Base-by-base conservation (phyloP, 1,284 basidiomycete species). In the Tremellales sp. region DNA sequence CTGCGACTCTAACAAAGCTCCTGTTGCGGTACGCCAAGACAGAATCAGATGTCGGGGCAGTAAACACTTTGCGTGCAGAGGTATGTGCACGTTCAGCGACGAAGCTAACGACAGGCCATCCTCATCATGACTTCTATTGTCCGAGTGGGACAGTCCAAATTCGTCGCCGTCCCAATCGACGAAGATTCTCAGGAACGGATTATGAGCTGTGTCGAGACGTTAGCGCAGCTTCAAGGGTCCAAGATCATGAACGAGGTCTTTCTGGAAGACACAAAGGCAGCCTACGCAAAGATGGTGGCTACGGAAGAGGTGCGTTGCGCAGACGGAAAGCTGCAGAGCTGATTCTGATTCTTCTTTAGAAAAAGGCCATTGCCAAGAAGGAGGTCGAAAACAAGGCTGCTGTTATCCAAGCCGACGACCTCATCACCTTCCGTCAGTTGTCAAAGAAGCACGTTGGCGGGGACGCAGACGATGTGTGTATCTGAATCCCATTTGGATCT, bases 171-270 rank as follows among this genome's bases (percentile, higher is more conserved):
- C 2, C 87, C 88, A 13, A 98, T 98, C 58, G 95, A 99, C 75
- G 95, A 98, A 72, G 95, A 99, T 72, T 94, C 91, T 21, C 86
- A 84, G 60, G 95, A 98, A 73, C 85, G 95, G 18, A 93, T 99
- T 71, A 84, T 97, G 79, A 89, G 87, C 71, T 99, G 95, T 73
- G 86, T 99, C 45, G 87, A 93, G 69, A 91, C 93, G 1, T 76
- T 99, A 51, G 90, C 79, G 6, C 68, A 90, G 62, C 74, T 90
- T 18, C 79, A 83, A 52, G 75, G 77, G 13, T 78, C 78, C 41
- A 74, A 76, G 29, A 76, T 78, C 31, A 82, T 90, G 1, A 81
- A 86, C 47, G 81, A 92, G 47, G 84, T 97, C 40, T 98, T 98
- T 81, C 76, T 99, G 61, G 78, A 83, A 57, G 92, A 97, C 66